These are phyloP conservation scores for Komagataella populi DNA, from an alignment of 805 yeast species.

Conservation along the genomic window DNA sequence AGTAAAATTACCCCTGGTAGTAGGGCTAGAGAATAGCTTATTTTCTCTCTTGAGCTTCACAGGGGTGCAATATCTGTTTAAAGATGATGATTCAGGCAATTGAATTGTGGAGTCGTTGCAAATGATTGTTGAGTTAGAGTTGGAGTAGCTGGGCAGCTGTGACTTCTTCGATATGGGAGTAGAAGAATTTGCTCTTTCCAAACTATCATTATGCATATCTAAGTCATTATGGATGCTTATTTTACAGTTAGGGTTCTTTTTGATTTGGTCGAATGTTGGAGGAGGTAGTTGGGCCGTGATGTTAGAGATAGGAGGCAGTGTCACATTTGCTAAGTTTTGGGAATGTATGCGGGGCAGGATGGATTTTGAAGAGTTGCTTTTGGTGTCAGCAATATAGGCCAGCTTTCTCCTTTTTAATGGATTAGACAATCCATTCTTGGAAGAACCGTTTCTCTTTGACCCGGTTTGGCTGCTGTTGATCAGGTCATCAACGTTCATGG, in stretches of 20 bases:
- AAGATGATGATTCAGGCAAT: neutral
- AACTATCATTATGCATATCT: neutral
- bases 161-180: neutral
- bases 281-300: constrained; percentile 5
- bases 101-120: neutral
- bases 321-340: neutral
- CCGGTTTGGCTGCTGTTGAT: constrained; percentile 4
- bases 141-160: constrained; percentile 2
- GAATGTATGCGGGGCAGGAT: neutral
- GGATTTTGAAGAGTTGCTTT: constrained; percentile 8
- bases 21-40: neutral
- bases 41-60: neutral
- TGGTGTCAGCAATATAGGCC: constrained; percentile 9
- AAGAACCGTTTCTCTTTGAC: neutral
- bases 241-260: neutral
- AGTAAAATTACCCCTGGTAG: constrained; percentile 20
- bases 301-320: constrained; percentile 17
- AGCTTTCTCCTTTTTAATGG: neutral
- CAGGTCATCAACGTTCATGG: constrained; percentile 17
- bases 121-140: neutral
- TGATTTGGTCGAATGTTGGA: neutral
- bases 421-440: neutral
- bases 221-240: neutral
- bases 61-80: neutral
- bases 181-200: neutral